A percentile compares a stretch with the other conserved stretches of the same genome.
phyloP scores from a whole-genome alignment of 805 yeast genomes.

The Candida manassasensis region DNA sequence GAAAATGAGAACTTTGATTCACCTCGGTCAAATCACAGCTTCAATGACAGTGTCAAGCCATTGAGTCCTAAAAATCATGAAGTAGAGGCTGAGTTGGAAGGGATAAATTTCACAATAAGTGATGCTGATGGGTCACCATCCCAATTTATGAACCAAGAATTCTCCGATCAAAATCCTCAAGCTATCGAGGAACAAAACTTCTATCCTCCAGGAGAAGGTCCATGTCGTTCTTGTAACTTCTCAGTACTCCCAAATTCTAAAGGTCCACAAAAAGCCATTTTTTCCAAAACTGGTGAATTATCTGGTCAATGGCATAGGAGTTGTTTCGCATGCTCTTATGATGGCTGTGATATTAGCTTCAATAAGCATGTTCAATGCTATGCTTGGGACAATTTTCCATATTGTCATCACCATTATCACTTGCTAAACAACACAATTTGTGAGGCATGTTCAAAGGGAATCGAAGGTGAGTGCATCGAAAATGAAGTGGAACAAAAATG shows the following conservation, averaged over 20 bases:
- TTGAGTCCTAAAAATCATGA: constrained; percentile 31
- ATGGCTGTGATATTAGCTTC: constrained; percentile 52
- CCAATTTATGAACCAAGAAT: constrained; percentile 5
- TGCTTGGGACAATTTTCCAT: constrained; percentile 74
- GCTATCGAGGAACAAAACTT: not conserved
- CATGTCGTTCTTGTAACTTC: constrained; percentile 69
- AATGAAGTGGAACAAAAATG: constrained; percentile 67
- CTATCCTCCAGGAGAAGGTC: constrained; percentile 64
- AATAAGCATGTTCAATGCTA: constrained; percentile 64
- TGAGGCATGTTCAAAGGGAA: constrained; percentile 62
- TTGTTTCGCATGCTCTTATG: constrained; percentile 68
- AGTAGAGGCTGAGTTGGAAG: constrained; percentile 28
- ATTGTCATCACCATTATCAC: constrained; percentile 78
- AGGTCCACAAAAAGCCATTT: constrained; percentile 55
- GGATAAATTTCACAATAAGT: constrained; percentile 20
- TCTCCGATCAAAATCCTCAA: not conserved
- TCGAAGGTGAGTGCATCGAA: constrained; percentile 89
- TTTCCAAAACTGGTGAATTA: constrained; percentile 78
- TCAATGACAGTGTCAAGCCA: constrained; percentile 18
- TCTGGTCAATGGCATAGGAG: constrained; percentile 92
- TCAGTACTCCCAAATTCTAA: constrained; percentile 41
- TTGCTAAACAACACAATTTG: constrained; percentile 71
- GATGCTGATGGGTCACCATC: constrained; percentile 10
- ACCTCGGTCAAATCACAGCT: not conserved
- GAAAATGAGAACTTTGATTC: not conserved